Evolutionary conservation across 345 rosid genomes (phyloP).

Genomic region (Citrus australasica): DNA sequence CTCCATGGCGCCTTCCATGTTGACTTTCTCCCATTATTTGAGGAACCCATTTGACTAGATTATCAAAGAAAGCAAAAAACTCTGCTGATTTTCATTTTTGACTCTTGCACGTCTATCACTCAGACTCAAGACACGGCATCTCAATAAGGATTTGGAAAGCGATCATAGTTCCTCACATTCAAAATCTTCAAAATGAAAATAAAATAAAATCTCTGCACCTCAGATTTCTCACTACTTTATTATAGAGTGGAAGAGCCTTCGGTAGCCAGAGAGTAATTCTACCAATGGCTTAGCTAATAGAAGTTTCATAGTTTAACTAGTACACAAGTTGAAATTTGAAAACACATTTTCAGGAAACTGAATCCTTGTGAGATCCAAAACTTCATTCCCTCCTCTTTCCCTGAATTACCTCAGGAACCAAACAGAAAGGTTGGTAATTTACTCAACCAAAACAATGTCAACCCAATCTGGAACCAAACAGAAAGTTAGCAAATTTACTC

Average conservation of each 20-base stretch:
- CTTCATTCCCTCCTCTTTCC: background rate
- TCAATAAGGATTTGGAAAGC: background rate
- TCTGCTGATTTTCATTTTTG: background rate
- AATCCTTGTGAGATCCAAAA: background rate
- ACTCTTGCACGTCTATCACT: slow-evolving; percentile 2
- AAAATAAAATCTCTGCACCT: background rate
- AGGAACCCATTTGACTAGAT: slow-evolving; percentile 5
- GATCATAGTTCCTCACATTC: background rate
- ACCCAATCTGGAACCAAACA: background rate
- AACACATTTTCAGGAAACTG: background rate
- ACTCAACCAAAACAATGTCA: background rate
- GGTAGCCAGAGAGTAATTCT: background rate
- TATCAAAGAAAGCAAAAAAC: background rate
- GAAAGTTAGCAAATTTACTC: background rate
- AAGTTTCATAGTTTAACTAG: background rate
- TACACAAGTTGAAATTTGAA: background rate
- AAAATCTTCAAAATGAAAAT: background rate
- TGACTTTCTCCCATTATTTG: slow-evolving; percentile 5
- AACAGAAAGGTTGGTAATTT: background rate
- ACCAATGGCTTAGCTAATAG: background rate
- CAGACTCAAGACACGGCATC: background rate
- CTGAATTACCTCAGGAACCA: background rate
- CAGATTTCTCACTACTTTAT: background rate
- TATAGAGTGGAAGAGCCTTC: slow-evolving; percentile 5
- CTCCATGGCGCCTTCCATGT: background rate